Evolutionary conservation across 2,329 filamentous ascomycete species (phyloP), one percentile per base, ranked within the genome.

Genomic region (Sarocladiaceae sp.): DNA sequence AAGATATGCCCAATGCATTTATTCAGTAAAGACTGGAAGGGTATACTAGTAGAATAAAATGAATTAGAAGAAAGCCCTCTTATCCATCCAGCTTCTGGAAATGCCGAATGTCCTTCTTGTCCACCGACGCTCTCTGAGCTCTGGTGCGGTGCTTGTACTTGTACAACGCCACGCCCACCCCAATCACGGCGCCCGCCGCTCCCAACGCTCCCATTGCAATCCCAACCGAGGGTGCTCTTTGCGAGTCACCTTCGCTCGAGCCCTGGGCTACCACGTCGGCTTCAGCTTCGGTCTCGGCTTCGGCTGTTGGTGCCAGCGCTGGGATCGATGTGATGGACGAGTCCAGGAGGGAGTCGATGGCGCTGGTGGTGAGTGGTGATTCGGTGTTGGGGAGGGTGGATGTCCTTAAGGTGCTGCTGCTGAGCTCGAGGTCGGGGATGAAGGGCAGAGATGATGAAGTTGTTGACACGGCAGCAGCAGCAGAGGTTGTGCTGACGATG

Each of bases 71-170:
- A 29, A 13, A 29, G 13, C 26, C 26, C 26, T 24, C 21, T 23
- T 39, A 21, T 41, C 37, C 26, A n/a, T n/a, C n/a, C n/a, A 41
- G 26, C 37, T 41, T 15, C 15, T 41, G 37, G 23, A 41, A 41
- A 15, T 41, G 21, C 21, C 37, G 7, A n/a, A n/a, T 41, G 13
- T 41, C 37, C 21, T 13, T 19, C 15, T 41, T 41, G 23, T 27
- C 19, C 24, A 13, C 29, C 23, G 29, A 21, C 15, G 19, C 13
- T 11, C 11, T 27, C 11, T n/a, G n/a, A n/a, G n/a, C n/a, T n/a
- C n/a, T n/a, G n/a, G n/a, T n/a, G n/a, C 37, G 10, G 24, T 41
- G 37, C 37, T 41, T 41, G 37, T 41, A 41, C 24, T 24, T 27
- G 23, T 41, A 41, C 37, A 41, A 15, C 37, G 29, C 19, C 13